Conservation (phyloP, 108 stramenopile species). For the Bacterosira constricta region DNA sequence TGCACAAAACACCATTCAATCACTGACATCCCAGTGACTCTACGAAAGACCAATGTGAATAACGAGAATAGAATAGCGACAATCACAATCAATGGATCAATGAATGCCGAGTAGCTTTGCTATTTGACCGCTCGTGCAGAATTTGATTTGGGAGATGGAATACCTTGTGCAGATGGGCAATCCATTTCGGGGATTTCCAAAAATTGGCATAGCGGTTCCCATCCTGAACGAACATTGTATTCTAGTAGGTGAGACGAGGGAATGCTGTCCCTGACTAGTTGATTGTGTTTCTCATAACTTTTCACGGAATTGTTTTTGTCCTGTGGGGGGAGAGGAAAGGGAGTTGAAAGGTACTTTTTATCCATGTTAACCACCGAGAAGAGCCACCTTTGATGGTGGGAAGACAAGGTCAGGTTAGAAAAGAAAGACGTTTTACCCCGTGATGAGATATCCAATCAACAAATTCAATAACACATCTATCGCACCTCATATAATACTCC, state of each 20-base stretch:
- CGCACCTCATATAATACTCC: conserved; percentile 62
- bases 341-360: conserved; percentile 51
- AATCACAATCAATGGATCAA: conserved; percentile 51
- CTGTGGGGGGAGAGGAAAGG: conserved; percentile 64
- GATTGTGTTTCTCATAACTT: conserved; percentile 75
- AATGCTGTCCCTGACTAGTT: conserved; percentile 55
- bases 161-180: conserved; percentile 58
- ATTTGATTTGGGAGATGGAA: conserved; percentile 78
- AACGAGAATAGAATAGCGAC: conserved; percentile 54
- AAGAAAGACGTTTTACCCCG: no score
- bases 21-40: conserved; percentile 56
- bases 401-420: no score
- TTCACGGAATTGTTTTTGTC: conserved; percentile 59
- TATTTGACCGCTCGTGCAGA: conserved; percentile 63
- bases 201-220: conserved; percentile 79
- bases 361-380: conserved; percentile 73
- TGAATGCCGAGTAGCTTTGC: conserved; percentile 59
- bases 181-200: conserved; percentile 51
- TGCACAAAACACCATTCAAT: conserved; percentile 49
- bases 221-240: conserved; percentile 75
- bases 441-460: no score
- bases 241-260: conserved; percentile 68
- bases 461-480: no score
- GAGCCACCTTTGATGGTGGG: conserved; percentile 75
- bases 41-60: conserved; percentile 53